These are phyloP conservation scores for Ustilago nuda DNA, from an alignment of 1,284 basidiomycete genomes.

Conservation along the genomic window DNA sequence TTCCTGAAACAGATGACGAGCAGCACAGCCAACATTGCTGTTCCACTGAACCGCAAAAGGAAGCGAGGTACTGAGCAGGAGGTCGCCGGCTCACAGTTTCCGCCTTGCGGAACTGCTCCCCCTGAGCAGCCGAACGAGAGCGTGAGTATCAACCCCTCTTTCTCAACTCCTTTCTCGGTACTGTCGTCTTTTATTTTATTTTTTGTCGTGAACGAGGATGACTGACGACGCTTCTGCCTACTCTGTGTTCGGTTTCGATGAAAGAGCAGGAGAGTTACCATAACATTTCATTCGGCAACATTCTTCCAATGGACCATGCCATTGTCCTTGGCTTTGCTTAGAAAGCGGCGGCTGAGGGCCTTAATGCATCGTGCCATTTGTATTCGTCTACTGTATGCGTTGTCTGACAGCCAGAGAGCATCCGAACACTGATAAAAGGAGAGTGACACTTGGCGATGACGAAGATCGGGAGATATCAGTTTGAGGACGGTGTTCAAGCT, in stretches of 20 bases:
- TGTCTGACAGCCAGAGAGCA: not conserved
- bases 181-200: too few species aligned
- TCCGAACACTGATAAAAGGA: too few species aligned
- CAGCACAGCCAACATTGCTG: slow-evolving; percentile 12
- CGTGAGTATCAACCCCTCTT: not conserved
- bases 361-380: not conserved
- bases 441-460: too few species aligned
- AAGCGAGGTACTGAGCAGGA: not conserved
- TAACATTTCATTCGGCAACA: slow-evolving; percentile 33
- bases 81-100: not conserved
- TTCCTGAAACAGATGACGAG: slow-evolving; percentile 25
- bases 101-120: not conserved
- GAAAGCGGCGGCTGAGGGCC: not conserved
- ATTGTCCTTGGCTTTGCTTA: slow-evolving; percentile 14
- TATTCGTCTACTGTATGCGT: not conserved
- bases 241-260: not conserved
- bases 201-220: not conserved
- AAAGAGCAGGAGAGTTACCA: slow-evolving; percentile 13
- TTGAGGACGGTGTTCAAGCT: too few species aligned
- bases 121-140: not conserved
- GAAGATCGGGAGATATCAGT: too few species aligned
- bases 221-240: not conserved
- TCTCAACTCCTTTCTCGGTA: too few species aligned
- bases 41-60: not conserved
- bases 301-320: slow-evolving; percentile 37